Evolutionary conservation across 1,284 basidiomycete species (phyloP).

Genomic region (Sanguinoderma infundibulare): DNA sequence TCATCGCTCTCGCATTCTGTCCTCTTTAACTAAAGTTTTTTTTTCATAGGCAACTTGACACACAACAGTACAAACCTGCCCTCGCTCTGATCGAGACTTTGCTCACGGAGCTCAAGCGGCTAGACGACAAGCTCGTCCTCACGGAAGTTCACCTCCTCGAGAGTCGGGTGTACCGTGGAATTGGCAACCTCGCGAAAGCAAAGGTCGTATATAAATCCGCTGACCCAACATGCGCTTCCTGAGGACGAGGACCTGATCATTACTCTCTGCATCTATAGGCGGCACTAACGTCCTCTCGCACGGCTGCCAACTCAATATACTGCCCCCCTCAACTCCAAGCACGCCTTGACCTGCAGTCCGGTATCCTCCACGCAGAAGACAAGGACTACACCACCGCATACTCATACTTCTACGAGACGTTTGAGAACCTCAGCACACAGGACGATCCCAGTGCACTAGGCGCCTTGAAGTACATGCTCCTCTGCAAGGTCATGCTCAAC

Average conservation of each 20-base stretch:
- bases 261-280: constrained; percentile 55
- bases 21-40: background rate
- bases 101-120: constrained; percentile 87
- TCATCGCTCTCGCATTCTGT: background rate
- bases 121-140: constrained; percentile 98
- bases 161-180: constrained; percentile 88
- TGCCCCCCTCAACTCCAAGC: constrained; percentile 95
- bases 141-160: constrained; percentile 97
- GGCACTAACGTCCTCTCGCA: constrained; percentile 89
- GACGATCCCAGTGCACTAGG: constrained; percentile 82
- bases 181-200: constrained; percentile 93
- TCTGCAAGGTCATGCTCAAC: constrained; percentile 98
- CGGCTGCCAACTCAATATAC: constrained; percentile 97
- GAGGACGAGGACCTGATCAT: background rate
- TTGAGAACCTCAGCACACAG: constrained; percentile 77
- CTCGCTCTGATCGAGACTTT: constrained; percentile 84
- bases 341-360: constrained; percentile 90
- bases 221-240: background rate
- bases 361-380: constrained; percentile 94
- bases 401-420: constrained; percentile 97
- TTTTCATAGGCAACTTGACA: constrained; percentile 70
- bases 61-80: constrained; percentile 79
- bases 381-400: constrained; percentile 98
- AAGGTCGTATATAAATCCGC: constrained; percentile 58
- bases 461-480: constrained; percentile 96